Base-by-base conservation (phyloP, 345 rosid species). In the Gossypium bickii region DNA sequence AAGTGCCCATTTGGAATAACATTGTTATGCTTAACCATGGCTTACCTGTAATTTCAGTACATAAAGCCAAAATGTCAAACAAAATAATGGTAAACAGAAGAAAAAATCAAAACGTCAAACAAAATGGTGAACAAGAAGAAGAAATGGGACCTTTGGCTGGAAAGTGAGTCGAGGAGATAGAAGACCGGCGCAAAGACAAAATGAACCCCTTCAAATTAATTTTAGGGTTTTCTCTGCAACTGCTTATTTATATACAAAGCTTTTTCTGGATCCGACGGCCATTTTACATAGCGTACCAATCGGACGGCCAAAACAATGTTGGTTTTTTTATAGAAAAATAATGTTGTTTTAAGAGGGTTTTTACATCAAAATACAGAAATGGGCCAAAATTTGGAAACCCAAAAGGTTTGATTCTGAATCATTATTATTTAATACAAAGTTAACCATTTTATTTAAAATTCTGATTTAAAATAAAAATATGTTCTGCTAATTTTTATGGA, bases 1-100 rank as follows among this genome's bases (percentile, higher is more conserved):
- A 92, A 92, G 80, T 92, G 97, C 9, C 87, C 85, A 66, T 49
- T 85, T 2, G 94, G 91, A 22, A 92, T 76, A 12, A 82, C 94
- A 48, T 92, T 92, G 85, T 92, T 92, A 73, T 92, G 97, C 87
- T 92, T 92, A 78, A 89, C 83, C 78, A 80, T 83, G 69, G 12
- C 83, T 83, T 70, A 85, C 59, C 59, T 55, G 59, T 18, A 55
- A 55, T 55, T 55, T 55, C 24, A 55, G 59, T 55, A 47, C 3
- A 47, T 10, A 47, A 47, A 47, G 3, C 13, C 20, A n/a, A 17
- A 53, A 53, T 7, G 58, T 53, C 58, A 53, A 53, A n/a, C 10
- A 7, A 53, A 53, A 52, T 17, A 7, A 17, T 16, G 5, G 3
- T 34, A 34, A 52, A 16, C 57, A n/a, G 22, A 2, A n/a, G n/a